Base-by-base conservation (phyloP, 306 rosid genomes). In the Ormosia emarginata region DNA sequence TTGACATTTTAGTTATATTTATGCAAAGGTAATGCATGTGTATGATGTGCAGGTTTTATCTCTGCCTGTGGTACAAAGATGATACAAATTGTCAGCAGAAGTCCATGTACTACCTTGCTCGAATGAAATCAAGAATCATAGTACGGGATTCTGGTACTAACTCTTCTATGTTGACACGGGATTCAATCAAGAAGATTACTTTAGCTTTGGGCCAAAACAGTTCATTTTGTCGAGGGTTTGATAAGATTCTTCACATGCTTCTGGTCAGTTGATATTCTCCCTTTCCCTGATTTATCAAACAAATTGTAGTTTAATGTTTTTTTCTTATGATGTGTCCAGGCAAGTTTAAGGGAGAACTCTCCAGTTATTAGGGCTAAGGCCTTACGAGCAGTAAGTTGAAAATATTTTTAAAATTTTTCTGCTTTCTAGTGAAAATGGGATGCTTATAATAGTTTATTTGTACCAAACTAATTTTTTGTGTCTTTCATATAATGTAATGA, bases 291-390 rank as follows among this genome's bases (percentile, higher is more conserved):
- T 79, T 76, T 87, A 6, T 56, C 49, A 24, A 74, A 50, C 6
- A 24, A 69, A n/a, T 73, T 24, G 66, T 77, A 24, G 67, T 79
- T 52, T 55, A 30, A 32, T 41, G 33, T 79, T 63, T 67, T 67
- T 14, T 86, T 80, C 70, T 74, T 73, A 73, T 69, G 62, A 67
- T 71, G 50, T 74, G 58, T 79, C 13, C 91, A 95, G 99, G 94
- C 86, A 81, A 93, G 96, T 70, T 80, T 92, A 85, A 89, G 90
- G 88, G 99, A 95, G 87, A 93, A 91, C 83, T 93, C 98, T 85
- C 97, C 99, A 24, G 91, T 90, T 57, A 90, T 95, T 67, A 89
- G 98, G 84, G 97, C 97, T 7, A 95, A 95, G 91, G 99, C 99
- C 75, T 90, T 95, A 84, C 90, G 91, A 82, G 98, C 99, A 61